These are phyloP conservation scores for Raddia guianensis DNA, from an alignment of 176 grass and related monocot genomes.

Conservation along the genomic window DNA sequence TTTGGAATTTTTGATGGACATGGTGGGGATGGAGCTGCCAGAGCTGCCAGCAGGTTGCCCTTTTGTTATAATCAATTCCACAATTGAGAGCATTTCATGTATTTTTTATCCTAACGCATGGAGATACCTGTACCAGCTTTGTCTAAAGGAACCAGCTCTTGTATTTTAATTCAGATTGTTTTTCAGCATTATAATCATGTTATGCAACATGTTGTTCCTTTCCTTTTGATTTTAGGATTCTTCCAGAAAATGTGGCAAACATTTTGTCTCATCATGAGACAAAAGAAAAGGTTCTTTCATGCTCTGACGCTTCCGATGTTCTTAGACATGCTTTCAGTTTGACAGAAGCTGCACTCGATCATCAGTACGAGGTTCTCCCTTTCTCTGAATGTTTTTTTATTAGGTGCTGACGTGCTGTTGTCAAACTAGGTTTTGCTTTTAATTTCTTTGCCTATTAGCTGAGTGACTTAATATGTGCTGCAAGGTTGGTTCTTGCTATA, in stretches of 20 bases:
- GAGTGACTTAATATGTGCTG: background rate
- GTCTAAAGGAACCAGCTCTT: background rate
- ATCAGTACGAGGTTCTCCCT: constrained; percentile 75
- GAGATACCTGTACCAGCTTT: constrained; percentile 24
- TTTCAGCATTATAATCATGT: background rate
- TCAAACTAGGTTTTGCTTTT: constrained; percentile 16
- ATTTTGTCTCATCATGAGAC: constrained; percentile 62
- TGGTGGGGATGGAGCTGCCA: constrained; percentile 81
- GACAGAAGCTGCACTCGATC: constrained; percentile 77
- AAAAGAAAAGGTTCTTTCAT: constrained; percentile 63
- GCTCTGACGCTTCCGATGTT: constrained; percentile 84
- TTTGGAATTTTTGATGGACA: constrained; percentile 87
- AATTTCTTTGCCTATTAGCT: background rate
- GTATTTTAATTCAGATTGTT: constrained; percentile 3
- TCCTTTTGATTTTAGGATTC: constrained; percentile 56
- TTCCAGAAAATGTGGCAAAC: constrained; percentile 70
- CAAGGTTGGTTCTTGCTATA: background rate
- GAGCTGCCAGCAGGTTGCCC: constrained; percentile 71
- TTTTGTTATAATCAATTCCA: constrained; percentile 35
- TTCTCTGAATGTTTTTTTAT: constrained; percentile 30
- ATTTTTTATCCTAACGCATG: background rate
- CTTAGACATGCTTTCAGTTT: constrained; percentile 72
- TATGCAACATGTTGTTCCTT: constrained; percentile 31
- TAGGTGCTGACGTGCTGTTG: constrained; percentile 7
- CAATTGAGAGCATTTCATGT: constrained; percentile 3